A percentile compares a stretch with the other conserved stretches of the same genome.
Evolutionary conservation across 768 basidiomycete genomes (phyloP).

Genomic region (Boletus sensibilis): DNA sequence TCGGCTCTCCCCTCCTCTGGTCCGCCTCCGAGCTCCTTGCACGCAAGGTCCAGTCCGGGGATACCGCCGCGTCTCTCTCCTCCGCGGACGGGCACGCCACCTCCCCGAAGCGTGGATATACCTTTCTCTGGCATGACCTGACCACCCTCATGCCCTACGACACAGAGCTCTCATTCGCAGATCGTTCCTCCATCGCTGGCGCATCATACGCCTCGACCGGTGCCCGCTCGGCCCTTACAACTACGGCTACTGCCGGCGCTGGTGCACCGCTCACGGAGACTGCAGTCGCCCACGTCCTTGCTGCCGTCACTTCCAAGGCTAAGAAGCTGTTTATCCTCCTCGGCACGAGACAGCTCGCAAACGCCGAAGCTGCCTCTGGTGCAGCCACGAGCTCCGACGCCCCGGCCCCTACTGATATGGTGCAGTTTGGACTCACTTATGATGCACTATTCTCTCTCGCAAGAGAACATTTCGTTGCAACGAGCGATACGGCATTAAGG

Average conservation of each 20-base stretch:
- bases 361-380: constrained; percentile 35
- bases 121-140: constrained; percentile 88
- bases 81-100: background rate
- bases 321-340: constrained; percentile 78
- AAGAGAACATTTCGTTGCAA: constrained; percentile 82
- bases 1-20: constrained; percentile 84
- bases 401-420: constrained; percentile 23
- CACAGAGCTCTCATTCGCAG: constrained; percentile 66
- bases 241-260: constrained; percentile 31
- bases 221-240: constrained; percentile 24
- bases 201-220: constrained; percentile 38
- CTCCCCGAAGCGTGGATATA: constrained; percentile 48
- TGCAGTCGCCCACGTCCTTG: constrained; percentile 76
- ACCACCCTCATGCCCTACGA: constrained; percentile 85
- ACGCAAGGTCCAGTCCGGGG: constrained; percentile 39
- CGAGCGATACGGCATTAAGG: constrained; percentile 80
- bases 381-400: constrained; percentile 7
- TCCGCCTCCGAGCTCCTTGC: constrained; percentile 62
- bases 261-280: constrained; percentile 64
- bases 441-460: constrained; percentile 72
- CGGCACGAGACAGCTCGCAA: constrained; percentile 64
- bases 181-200: constrained; percentile 60
- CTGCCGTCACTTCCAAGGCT: constrained; percentile 84
- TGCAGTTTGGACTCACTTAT: constrained; percentile 58
- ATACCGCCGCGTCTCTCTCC: background rate